Base-by-base conservation (phyloP, 495 filamentous ascomycete species). In the Xylaria palmicola region DNA sequence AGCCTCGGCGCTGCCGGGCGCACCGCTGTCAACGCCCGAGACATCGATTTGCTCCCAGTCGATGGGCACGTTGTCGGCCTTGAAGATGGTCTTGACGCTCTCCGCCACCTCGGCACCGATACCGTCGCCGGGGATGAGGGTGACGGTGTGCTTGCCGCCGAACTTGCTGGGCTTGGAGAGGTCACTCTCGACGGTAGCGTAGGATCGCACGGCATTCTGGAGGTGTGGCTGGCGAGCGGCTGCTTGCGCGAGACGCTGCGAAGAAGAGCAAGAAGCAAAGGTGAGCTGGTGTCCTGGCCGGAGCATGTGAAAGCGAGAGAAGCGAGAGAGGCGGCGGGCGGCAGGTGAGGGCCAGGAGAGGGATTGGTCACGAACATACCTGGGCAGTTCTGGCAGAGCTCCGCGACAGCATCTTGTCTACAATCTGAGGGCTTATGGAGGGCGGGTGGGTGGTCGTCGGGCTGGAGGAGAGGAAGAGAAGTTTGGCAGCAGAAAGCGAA, bases 41-140 rank as follows among this genome's bases (percentile, higher is more conserved):
- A 97, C 92, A 71, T 98, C 93, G 62, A 98, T 86, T 79, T 98
- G 95, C 76, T 98, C 94, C 94, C 94, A 98, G 74, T 95, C 91
- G 59, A 98, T 88, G 65, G 94, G 94, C 44, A 98, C 95, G 74
- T 96, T 98, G 82, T 98, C 93, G 71, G 92, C 92, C 85, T 97
- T 98, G 87, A 97, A 98, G 74, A 98, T 89, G 48, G 92, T 94
- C 85, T 96, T 96, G 64, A 98, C 93, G 47, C 92, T 93, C 77
- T 98, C 94, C 62, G 94, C 91, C 59, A 98, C 93, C 78, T 98
- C 94, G 73, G 92, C 92, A 77, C 94, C 94, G 71, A 98, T 97
- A 79, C 94, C 94, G 73, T 98, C 94, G 77, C 94, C 93, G 67
- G 94, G 94, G 75, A 98, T 97, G 62, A 98, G 84, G 54, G 95